These are phyloP conservation scores for Panaeolus papilionaceus DNA, from an alignment of 768 basidiomycete genomes.

Conservation along the genomic window DNA sequence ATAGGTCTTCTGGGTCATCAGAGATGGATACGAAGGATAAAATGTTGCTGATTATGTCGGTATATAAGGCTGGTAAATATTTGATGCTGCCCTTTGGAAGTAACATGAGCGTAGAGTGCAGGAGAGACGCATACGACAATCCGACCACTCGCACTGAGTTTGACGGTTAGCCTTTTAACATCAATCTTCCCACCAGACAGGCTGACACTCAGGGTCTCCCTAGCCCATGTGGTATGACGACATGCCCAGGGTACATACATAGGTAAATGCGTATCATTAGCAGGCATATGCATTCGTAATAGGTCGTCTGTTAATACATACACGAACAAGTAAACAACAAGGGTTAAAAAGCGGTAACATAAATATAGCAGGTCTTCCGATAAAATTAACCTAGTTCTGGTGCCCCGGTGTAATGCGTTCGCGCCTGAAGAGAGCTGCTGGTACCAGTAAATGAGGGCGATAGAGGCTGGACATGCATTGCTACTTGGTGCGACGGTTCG, in stretches of 20 bases:
- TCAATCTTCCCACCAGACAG: too few species aligned
- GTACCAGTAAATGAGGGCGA: slow-evolving; percentile 5
- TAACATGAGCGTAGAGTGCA: not conserved
- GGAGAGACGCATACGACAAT: not conserved
- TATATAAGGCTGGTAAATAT: not conserved
- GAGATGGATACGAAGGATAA: not conserved
- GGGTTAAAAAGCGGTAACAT: not conserved
- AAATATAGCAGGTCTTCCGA: not conserved
- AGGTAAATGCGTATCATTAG: not conserved
- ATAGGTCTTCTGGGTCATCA: not conserved
- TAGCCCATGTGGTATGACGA: too few species aligned
- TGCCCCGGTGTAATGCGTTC: slow-evolving; percentile 2
- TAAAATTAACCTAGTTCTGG: not conserved
- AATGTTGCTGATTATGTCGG: not conserved
- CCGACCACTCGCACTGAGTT: too few species aligned
- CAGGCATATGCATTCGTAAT: not conserved
- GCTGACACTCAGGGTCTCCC: too few species aligned
- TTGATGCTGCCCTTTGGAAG: not conserved
- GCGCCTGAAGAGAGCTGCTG: slow-evolving; percentile 1
- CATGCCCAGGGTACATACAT: too few species aligned
- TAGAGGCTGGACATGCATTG: not conserved
- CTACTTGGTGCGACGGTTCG: not conserved
- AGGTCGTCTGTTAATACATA: not conserved
- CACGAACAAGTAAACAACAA: not conserved
- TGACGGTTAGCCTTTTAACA: too few species aligned